Conservation (phyloP, 768 basidiomycete species). For the Pholiota microspora region DNA sequence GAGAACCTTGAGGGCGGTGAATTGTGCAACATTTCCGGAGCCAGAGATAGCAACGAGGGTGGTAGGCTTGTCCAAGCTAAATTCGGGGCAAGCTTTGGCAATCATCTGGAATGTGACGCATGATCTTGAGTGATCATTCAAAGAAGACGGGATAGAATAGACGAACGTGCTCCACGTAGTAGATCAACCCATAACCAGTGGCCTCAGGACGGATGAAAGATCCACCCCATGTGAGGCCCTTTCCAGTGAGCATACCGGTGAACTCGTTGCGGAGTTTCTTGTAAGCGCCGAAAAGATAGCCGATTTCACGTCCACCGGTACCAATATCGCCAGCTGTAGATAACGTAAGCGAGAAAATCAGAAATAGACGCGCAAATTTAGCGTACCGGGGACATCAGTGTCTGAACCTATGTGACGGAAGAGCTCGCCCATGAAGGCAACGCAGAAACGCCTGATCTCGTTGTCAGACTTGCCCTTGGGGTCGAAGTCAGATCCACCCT, state of each 20-base stretch:
- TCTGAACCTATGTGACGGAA: conserved; percentile 69
- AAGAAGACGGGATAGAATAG: background rate
- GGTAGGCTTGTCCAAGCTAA: conserved; percentile 41
- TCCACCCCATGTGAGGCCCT: conserved; percentile 69
- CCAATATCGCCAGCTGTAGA: conserved; percentile 64
- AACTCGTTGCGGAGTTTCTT: conserved; percentile 74
- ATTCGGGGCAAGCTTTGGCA: conserved; percentile 55
- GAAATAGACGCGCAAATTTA: background rate
- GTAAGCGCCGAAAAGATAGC: conserved; percentile 77
- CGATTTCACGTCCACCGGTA: conserved; percentile 73
- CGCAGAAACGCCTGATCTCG: conserved; percentile 72
- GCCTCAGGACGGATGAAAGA: conserved; percentile 75
- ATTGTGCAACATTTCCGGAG: conserved; percentile 75
- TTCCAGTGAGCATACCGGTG: conserved; percentile 68
- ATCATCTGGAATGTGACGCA: conserved; percentile 42
- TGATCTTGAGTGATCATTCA: background rate
- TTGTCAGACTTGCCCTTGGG: conserved; percentile 77
- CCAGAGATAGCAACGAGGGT: conserved; percentile 60
- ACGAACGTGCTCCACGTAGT: conserved; percentile 71
- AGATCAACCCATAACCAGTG: conserved; percentile 72
- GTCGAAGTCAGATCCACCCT: conserved; percentile 80
- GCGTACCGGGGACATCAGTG: conserved; percentile 67
- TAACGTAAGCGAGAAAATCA: background rate
- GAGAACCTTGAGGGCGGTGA: conserved; percentile 73
- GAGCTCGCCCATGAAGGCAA: conserved; percentile 73